Evolutionary conservation across 306 rosid species (phyloP).

Genomic region (Dryas octopetala): DNA sequence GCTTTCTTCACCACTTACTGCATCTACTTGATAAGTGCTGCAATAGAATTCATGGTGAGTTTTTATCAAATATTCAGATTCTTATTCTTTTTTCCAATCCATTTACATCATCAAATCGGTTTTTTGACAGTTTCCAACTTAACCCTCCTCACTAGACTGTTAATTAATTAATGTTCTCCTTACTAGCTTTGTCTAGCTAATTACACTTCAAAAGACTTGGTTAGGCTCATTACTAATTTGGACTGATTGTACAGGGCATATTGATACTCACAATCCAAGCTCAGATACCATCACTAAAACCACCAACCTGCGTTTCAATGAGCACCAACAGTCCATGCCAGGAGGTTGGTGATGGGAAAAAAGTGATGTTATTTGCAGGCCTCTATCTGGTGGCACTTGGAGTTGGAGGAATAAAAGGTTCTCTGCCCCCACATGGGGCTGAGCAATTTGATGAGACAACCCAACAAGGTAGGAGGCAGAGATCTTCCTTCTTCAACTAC

Average conservation of each 20-base stretch:
- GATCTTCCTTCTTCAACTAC: conserved; percentile 75
- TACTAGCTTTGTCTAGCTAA: no score
- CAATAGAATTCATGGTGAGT: conserved; percentile 66
- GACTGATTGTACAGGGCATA: conserved; percentile 56
- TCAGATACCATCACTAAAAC: conserved; percentile 55
- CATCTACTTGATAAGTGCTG: conserved; percentile 60
- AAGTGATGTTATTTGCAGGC: conserved; percentile 61
- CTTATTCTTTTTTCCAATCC: not conserved
- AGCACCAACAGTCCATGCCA: conserved; percentile 40
- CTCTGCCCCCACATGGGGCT: conserved; percentile 84
- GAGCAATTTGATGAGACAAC: conserved; percentile 72
- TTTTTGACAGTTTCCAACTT: conserved; percentile 17
- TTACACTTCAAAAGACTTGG: no score
- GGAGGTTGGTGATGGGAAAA: conserved; percentile 45
- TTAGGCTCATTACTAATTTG: not conserved
- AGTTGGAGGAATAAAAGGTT: conserved; percentile 89
- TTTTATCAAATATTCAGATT: not conserved
- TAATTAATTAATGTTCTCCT: no score
- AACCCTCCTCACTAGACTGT: conserved; percentile 4
- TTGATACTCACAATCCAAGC: conserved; percentile 71
- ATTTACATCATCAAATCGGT: not conserved
- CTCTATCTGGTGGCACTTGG: conserved; percentile 79
- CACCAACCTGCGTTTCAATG: conserved; percentile 50
- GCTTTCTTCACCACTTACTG: conserved; percentile 62
- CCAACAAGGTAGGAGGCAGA: conserved; percentile 54